phyloP scores from a whole-genome alignment of 371 early-diverging fungal species.

The Apophysomyces sp. region DNA sequence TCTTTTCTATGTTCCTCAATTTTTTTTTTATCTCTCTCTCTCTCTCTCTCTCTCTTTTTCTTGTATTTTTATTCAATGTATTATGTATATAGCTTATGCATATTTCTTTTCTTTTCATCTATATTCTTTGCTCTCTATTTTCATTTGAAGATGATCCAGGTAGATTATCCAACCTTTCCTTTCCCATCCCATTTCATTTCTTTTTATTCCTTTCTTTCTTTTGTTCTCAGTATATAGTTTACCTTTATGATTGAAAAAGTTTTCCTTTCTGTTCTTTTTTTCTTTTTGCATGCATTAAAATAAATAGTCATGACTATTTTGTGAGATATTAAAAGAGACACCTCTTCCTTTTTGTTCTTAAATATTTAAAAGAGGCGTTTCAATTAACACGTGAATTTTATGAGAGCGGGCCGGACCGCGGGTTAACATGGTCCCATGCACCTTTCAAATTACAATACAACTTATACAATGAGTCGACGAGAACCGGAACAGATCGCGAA shows the following conservation, averaged over 20 bases:
- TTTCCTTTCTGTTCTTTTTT: neutral
- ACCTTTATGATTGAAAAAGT: neutral
- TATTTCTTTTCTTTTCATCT: constrained; percentile 5
- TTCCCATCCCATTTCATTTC: constrained; percentile 5
- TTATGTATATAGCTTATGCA: constrained; percentile 1
- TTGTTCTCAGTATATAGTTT: neutral
- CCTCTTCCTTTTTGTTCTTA: neutral
- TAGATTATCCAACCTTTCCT: neutral
- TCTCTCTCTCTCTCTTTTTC: neutral
- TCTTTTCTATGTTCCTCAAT: neutral
- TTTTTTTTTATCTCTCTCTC: neutral
- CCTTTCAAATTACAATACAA: neutral
- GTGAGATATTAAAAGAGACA: neutral
- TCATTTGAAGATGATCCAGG: neutral
- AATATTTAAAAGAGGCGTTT: neutral
- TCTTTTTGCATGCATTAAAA: neutral
- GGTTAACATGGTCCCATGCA: neutral
- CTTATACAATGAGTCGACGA: neutral
- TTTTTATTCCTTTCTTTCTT: constrained; percentile 2
- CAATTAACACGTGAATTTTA: neutral
- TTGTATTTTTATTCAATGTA: neutral
- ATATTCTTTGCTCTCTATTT: constrained; percentile 5
- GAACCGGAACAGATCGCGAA: neutral
- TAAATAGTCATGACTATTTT: neutral
- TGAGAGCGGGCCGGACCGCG: neutral